Evolutionary conservation across 2,329 filamentous ascomycete genomes (phyloP), one percentile per base, ranked within the genome.

Genomic region (Aureobasidium sp.): DNA sequence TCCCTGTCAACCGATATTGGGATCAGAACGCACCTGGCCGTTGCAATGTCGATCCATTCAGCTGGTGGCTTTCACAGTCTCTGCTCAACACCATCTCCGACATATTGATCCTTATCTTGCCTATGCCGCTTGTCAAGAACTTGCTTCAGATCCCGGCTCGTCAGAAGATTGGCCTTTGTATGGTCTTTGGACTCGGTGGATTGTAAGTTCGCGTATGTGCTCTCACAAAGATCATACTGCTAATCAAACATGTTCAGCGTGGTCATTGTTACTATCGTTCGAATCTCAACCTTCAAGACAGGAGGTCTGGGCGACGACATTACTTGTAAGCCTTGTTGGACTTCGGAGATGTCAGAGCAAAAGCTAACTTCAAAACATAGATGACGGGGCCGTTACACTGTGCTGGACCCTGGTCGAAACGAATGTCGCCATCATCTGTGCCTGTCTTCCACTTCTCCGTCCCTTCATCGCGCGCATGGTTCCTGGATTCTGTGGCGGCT

Each of bases 1-100:
- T 62, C 19, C 66, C 66, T 6, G 56, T 67, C 11, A 52, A 56
- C 7, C 61, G 55, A 12, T 66, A 64, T 30, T 68, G 65, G 66
- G 61, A 68, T 45, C 60, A 60, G 22, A 59, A 54, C 7, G 61
- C 67, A 25, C 51, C 56, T 4, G 63, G 57, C n/a, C 59, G 56
- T 38, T 69, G 66, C 56, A 63, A 24, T 8, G 40, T 68, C 55
- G 54, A 63, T 37, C 57, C 54, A 3, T 55, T 56, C 27, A 54
- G 42, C 29, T 62, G 61, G 53, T 64, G 61, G 61, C 11, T 53
- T 30, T 29, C 51, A 32, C 51, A 53, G 17, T 53, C 51, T 21
- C 51, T 57, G 1, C 51, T 50, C 12, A 66, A 66, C 42, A 61
- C 62, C 34, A 35, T 60, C 10, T 64, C 60, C 5, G 64, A 66